Conservation (phyloP, 495 filamentous ascomycete species). For the Penicillium paxilli region DNA sequence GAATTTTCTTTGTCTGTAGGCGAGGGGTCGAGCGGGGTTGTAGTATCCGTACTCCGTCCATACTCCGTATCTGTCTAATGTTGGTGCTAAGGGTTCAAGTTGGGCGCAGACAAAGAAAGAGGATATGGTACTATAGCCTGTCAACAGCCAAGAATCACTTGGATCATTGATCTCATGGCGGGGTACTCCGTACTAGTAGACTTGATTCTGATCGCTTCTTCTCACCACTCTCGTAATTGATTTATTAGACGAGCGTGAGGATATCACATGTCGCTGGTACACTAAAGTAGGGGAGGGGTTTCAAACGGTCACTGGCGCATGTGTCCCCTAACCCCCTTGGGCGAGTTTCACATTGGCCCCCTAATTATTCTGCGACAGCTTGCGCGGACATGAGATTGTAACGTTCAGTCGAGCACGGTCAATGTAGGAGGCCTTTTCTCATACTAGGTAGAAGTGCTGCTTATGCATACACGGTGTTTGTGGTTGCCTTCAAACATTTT, state of each 20-base stretch:
- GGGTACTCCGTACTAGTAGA: too few relatives aligned
- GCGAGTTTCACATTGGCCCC: neutral
- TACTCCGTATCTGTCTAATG: too few relatives aligned
- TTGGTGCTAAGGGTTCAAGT: neutral
- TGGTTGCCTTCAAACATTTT: too few relatives aligned
- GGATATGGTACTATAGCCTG: neutral
- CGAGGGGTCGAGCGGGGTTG: neutral
- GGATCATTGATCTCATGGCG: too few relatives aligned
- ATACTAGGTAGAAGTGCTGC: too few relatives aligned
- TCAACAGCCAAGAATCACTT: too few relatives aligned
- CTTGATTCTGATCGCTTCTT: too few relatives aligned
- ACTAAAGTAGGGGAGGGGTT: neutral
- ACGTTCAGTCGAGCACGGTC: neutral
- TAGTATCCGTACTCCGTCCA: neutral
- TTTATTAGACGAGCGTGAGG: too few relatives aligned
- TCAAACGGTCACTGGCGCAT: neutral
- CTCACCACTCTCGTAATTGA: neutral
- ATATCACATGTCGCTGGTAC: too few relatives aligned
- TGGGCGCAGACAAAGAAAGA: neutral
- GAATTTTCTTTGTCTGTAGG: neutral
- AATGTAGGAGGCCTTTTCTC: neutral
- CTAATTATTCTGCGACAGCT: neutral
- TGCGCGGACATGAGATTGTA: constrained; percentile 1
- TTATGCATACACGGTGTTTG: too few relatives aligned
- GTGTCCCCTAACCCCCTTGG: too few relatives aligned